These are phyloP conservation scores for Psilocybe azurescens DNA, from an alignment of 768 basidiomycete species.

Conservation along the genomic window DNA sequence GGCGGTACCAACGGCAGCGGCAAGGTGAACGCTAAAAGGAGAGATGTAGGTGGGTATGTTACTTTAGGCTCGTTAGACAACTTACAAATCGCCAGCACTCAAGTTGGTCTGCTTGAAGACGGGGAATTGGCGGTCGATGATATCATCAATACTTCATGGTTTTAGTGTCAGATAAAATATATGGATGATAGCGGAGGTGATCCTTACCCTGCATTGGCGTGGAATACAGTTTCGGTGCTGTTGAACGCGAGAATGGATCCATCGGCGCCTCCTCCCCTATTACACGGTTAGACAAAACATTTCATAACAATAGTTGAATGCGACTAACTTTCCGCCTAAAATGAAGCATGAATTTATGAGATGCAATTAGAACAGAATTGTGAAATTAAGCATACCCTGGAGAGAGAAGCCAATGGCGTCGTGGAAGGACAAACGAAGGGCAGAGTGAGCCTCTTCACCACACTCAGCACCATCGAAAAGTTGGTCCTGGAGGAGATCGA, in stretches of 20 bases:
- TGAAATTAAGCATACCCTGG: constrained; percentile 18
- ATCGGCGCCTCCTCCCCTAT: constrained; percentile 30
- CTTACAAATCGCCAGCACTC: constrained; percentile 30
- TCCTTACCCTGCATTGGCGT: constrained; percentile 22
- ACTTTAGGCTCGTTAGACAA: background rate
- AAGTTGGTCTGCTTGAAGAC: constrained; percentile 23
- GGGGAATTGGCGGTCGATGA: constrained; percentile 25
- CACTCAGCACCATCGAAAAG: constrained; percentile 40
- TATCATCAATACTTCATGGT: constrained; percentile 26
- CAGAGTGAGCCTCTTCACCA: constrained; percentile 34
- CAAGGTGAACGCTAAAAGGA: constrained; percentile 25
- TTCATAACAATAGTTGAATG: background rate
- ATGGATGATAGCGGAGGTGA: no score
- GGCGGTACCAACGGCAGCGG: constrained; percentile 32
- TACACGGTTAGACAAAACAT: background rate
- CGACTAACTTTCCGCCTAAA: constrained; percentile 20
- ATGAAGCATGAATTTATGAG: background rate
- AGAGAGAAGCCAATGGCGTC: constrained; percentile 27
- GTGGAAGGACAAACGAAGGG: constrained; percentile 29
- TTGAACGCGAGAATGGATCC: constrained; percentile 33
- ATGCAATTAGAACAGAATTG: background rate
- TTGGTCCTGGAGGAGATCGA: constrained; percentile 35
- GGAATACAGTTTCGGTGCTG: constrained; percentile 26
- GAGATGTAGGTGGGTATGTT: background rate
- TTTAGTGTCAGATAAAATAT: background rate